phyloP scores from a whole-genome alignment of 2,329 filamentous ascomycete species.

The Colletotrichum sp. region DNA sequence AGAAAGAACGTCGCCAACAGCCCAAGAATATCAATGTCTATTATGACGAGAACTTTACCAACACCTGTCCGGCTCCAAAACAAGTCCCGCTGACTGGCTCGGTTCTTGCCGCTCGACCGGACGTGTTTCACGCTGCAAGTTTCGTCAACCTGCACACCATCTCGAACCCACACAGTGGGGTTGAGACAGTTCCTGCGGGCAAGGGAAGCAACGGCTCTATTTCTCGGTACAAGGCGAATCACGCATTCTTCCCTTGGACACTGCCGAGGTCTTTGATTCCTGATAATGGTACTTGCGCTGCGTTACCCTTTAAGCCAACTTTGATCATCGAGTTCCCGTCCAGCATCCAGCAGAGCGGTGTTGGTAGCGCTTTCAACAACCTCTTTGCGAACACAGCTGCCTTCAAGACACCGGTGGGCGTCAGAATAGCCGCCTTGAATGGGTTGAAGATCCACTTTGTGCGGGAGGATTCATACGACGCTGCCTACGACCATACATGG shows the following conservation, averaged over 20 bases:
- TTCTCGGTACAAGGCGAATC: conserved; percentile 65
- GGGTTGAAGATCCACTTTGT: conserved; percentile 70
- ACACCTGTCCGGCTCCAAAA: conserved; percentile 69
- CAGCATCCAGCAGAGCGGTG: conserved; percentile 39
- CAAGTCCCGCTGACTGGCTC: conserved; percentile 75
- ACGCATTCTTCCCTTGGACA: conserved; percentile 93
- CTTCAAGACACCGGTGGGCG: conserved; percentile 26
- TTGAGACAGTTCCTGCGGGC: conserved; percentile 37
- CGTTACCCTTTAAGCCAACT: conserved; percentile 72
- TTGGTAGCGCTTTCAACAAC: conserved; percentile 45
- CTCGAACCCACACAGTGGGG: conserved; percentile 63
- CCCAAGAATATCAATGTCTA: conserved; percentile 35
- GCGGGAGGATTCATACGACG: conserved; percentile 57
- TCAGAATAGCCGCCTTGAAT: conserved; percentile 47
- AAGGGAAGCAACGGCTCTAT: conserved; percentile 46
- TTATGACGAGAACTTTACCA: conserved; percentile 52
- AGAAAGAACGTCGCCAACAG: conserved; percentile 9
- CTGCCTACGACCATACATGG: conserved; percentile 55
- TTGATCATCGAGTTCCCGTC: conserved; percentile 70
- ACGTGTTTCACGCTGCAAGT: conserved; percentile 88
- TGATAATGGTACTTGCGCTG: conserved; percentile 75
- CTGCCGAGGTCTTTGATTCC: conserved; percentile 79
- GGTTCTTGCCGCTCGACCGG: conserved; percentile 76
- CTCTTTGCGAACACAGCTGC: conserved; percentile 41
- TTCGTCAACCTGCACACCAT: conserved; percentile 83